Evolutionary conservation across 352 stramenopile genomes (phyloP).

Genomic region (Phytophthora sp.): DNA sequence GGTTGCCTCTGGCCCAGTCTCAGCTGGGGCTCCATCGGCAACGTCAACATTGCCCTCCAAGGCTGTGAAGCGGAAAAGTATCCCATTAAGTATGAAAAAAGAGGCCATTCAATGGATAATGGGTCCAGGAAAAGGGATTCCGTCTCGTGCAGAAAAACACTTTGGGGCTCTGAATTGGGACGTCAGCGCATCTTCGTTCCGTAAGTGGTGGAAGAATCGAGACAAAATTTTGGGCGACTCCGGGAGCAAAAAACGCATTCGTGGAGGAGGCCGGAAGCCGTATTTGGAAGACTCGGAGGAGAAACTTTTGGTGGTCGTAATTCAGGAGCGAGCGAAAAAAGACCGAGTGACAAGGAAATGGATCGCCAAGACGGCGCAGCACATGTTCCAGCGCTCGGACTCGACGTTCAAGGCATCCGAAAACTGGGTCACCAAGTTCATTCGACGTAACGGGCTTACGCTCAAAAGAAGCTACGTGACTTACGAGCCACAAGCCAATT

Average conservation of each 20-base stretch:
- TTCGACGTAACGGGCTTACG: constrained; percentile 75
- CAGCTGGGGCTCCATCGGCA: not conserved
- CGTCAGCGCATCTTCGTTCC: constrained; percentile 77
- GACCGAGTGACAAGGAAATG: constrained; percentile 82
- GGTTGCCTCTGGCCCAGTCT: not conserved
- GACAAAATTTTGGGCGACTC: constrained; percentile 80
- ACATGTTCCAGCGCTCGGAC: constrained; percentile 84
- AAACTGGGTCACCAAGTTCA: constrained; percentile 89
- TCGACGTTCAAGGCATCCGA: constrained; percentile 77
- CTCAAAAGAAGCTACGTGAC: constrained; percentile 82
- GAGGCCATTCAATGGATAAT: constrained; percentile 85
- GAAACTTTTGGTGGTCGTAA: constrained; percentile 75
- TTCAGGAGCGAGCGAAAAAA: constrained; percentile 80
- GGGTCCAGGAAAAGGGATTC: constrained; percentile 70
- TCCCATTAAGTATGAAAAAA: constrained; percentile 84
- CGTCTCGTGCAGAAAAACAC: constrained; percentile 74
- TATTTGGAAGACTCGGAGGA: constrained; percentile 75
- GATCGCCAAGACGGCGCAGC: constrained; percentile 85
- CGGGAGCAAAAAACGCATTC: constrained; percentile 75
- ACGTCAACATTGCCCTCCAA: constrained; percentile 5
- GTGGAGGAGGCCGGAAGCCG: constrained; percentile 71
- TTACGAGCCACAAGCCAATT: constrained; percentile 50
- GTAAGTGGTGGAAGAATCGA: constrained; percentile 88
- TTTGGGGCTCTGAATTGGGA: constrained; percentile 77
- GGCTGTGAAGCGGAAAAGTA: constrained; percentile 71